Conservation (phyloP, 225 moss, liverwort and hornwort genomes). For the Marchantia paleacea region DNA sequence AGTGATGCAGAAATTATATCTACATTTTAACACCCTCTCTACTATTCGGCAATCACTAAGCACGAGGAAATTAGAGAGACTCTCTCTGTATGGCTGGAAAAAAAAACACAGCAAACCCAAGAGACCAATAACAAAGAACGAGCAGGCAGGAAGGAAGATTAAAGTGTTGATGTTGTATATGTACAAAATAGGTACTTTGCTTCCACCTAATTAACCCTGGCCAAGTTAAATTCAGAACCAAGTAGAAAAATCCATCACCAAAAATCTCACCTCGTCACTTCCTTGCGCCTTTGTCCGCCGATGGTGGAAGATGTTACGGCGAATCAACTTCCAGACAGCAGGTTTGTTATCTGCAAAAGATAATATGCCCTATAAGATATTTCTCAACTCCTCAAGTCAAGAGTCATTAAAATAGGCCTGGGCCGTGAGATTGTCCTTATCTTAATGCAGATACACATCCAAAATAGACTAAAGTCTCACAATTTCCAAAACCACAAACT, state of each 20-base stretch:
- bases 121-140: too few relatives aligned
- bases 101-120: too few relatives aligned
- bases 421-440: not conserved
- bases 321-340: constrained; percentile 75
- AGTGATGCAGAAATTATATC: too few relatives aligned
- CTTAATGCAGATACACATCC: not conserved
- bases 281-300: constrained; percentile 65
- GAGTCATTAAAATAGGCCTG: not conserved
- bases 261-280: constrained; percentile 59
- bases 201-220: not conserved
- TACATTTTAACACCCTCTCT: too few relatives aligned
- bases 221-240: not conserved
- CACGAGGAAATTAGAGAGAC: too few relatives aligned
- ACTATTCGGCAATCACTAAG: too few relatives aligned
- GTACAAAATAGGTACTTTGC: too few relatives aligned
- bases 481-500: too few relatives aligned
- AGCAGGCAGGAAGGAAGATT: too few relatives aligned
- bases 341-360: constrained; percentile 50
- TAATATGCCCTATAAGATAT: not conserved
- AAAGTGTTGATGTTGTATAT: too few relatives aligned
- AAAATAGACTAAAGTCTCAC: not conserved
- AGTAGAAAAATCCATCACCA: not conserved
- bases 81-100: too few relatives aligned
- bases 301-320: constrained; percentile 78
- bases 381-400: not conserved